Base-by-base conservation (phyloP, 31 red algal species). In the Asparagopsis taxiformis region DNA sequence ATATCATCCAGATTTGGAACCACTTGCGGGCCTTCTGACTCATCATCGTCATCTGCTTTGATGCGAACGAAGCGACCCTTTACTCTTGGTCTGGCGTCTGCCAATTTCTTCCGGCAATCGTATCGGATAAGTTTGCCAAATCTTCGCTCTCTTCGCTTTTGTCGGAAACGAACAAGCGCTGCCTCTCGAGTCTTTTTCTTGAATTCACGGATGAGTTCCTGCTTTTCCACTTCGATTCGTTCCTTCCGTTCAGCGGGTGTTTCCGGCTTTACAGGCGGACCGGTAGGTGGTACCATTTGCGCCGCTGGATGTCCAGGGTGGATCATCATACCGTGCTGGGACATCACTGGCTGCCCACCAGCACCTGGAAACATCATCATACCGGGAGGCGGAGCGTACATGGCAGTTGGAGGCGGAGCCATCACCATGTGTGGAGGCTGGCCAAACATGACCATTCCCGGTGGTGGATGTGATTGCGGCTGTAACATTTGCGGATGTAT, bases 61-160 rank as follows among this genome's bases (percentile, higher is more conserved):
- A 89, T 59, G 19, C 84, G 72, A 1, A 97, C 81, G 50, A 97
- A 97, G 38, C 93, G 75, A n/a, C 93, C 93, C 70, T 91, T 90
- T 21, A 88, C 77, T 8, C 93, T 55, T 21, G 93, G 93, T 41
- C 93, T 65, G 0, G 59, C 74, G 29, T 97, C 93, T 0, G 93
- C 93, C 23, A 97, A 39, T 51, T 72, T 67, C 76, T 97, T 97
- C 13, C 93, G 72, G 62, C 88, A 91, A 16, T 85, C 75, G 53
- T 97, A 97, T 8, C 93, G 65, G 26, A 97, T 89, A 26, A 87
- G 61, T 58, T 91, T 97, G 9, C 74, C 75, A 50, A 91, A 97
- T 41, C 77, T 36, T 34, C 93, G 60, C 31, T 97, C 93, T 50
- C 72, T 70, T 37, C 87, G 52, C 84, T 97, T 97, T 61, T 97